Base-by-base conservation (phyloP, 2,329 filamentous ascomycete genomes). In the Xylaria arbuscula region DNA sequence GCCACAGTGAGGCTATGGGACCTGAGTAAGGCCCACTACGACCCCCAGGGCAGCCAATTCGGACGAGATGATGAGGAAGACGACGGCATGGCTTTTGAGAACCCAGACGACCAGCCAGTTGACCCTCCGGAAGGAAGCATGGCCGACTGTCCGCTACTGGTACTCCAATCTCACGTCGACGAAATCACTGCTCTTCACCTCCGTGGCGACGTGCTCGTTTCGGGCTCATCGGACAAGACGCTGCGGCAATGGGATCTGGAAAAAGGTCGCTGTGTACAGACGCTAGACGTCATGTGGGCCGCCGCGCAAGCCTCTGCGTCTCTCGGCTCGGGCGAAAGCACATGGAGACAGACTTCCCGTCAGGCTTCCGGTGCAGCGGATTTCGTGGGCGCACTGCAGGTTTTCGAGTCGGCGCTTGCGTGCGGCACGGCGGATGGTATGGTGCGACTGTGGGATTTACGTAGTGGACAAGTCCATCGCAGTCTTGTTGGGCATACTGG, bases 401-500 rank as follows among this genome's bases (percentile, higher is more conserved):
- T 97, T 48, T 99, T 98, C 76, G 95, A 99, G 79, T 93, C 95
- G 15, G 96, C 96, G 13, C 85, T 99, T 70, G 96, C 96, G 10
- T 98, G 96, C 78, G 96, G 96, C 74, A 99, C 96, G 13, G 96
- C 96, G 0, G 96, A 99, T 78, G 96, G 96, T 50, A 97, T 98
- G 93, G 94, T 99, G 48, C 87, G 96, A 67, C 83, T 99, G 40
- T 99, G 96, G 96, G 96, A 99, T 89, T 83, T 99, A 75, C 88
- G 96, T 72, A 97, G 93, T 78, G 96, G 96, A 1, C 95, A 98
- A 81, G 96, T 99, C n/a, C 94, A 98, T 81, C 88, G 96, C 66
- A 98, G 94, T 80, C 84, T 99, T 6, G 94, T 99, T 10, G 96
- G 96, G 2, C 96, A 99, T 77, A 99, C 96, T 0, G 95, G 94